A percentile compares a stretch with the other conserved stretches of the same genome.
Evolutionary conservation across 768 basidiomycete species (phyloP).

Genomic region (Kwoniella botswanensis): DNA sequence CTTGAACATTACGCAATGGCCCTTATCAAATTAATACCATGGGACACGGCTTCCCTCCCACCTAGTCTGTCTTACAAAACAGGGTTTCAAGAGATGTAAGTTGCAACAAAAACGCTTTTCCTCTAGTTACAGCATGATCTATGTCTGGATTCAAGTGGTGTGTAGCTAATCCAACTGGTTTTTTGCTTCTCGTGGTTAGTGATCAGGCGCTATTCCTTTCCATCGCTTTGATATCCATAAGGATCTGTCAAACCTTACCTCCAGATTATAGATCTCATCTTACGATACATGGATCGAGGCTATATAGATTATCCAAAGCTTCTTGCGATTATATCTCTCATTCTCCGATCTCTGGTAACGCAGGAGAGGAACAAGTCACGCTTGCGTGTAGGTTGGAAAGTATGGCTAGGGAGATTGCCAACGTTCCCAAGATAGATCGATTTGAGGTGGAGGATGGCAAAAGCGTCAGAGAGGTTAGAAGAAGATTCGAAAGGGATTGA

Average conservation of each 20-base stretch:
- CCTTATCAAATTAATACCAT: constrained; percentile 12
- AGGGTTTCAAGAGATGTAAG: constrained; percentile 15
- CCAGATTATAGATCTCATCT: neutral
- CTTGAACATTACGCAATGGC: constrained; percentile 20
- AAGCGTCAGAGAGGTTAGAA: neutral
- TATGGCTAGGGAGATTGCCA: constrained; percentile 3
- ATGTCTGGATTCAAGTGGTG: neutral
- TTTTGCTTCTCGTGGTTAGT: neutral
- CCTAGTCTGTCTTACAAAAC: neutral
- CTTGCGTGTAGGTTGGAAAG: neutral
- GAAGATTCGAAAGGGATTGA: neutral
- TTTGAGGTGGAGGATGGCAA: neutral
- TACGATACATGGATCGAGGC: constrained; percentile 1
- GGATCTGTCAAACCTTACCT: constrained; percentile 3
- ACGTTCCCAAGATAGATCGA: neutral
- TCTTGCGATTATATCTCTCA: constrained; percentile 17
- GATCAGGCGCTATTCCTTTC: constrained; percentile 14
- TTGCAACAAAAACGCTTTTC: neutral
- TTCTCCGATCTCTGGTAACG: constrained; percentile 6
- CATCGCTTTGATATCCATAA: constrained; percentile 7
- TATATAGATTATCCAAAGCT: constrained; percentile 13
- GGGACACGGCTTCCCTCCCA: constrained; percentile 1
- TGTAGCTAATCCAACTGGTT: neutral
- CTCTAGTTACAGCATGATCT: neutral
- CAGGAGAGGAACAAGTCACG: neutral